These are phyloP conservation scores for Aciculoconidium aculeatum DNA, from an alignment of 805 yeast genomes.

Conservation along the genomic window DNA sequence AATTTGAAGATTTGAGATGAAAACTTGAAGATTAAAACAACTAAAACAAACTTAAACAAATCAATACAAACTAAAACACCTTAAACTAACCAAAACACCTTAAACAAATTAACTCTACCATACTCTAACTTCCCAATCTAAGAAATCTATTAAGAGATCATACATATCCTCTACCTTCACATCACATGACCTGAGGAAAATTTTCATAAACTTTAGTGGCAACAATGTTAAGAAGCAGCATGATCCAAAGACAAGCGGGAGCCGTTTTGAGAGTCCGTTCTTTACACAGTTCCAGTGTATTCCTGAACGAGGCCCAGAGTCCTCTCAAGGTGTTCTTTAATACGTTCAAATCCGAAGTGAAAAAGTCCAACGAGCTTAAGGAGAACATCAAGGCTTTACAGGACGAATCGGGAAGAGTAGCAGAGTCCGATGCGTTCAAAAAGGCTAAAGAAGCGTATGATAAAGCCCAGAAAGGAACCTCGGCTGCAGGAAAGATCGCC, in stretches of 20 bases:
- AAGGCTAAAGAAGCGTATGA: constrained; percentile 90
- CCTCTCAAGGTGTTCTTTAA: constrained; percentile 92
- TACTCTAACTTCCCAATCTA: too few relatives aligned
- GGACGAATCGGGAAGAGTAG: constrained; percentile 91
- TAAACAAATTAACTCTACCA: too few relatives aligned
- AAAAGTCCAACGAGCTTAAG: constrained; percentile 82
- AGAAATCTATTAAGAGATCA: too few relatives aligned
- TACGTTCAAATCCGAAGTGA: constrained; percentile 87
- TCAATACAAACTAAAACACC: too few relatives aligned
- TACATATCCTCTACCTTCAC: too few relatives aligned
- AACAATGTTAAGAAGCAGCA: constrained; percentile 6
- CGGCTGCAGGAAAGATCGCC: constrained; percentile 68
- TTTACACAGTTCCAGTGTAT: constrained; percentile 13
- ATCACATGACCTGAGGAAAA: neutral
- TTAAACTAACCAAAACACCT: too few relatives aligned
- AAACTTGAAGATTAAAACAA: too few relatives aligned
- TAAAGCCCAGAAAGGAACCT: constrained; percentile 65
- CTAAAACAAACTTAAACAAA: too few relatives aligned
- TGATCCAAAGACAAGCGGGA: constrained; percentile 4
- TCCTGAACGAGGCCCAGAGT: constrained; percentile 40
- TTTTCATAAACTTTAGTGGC: too few relatives aligned
- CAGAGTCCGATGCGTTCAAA: constrained; percentile 90
- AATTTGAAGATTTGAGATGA: too few relatives aligned
- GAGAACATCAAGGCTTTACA: constrained; percentile 90
- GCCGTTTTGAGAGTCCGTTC: constrained; percentile 7